These are phyloP conservation scores for Calonectria multiphialidica DNA, from an alignment of 2,329 filamentous ascomycete genomes.

Conservation along the genomic window DNA sequence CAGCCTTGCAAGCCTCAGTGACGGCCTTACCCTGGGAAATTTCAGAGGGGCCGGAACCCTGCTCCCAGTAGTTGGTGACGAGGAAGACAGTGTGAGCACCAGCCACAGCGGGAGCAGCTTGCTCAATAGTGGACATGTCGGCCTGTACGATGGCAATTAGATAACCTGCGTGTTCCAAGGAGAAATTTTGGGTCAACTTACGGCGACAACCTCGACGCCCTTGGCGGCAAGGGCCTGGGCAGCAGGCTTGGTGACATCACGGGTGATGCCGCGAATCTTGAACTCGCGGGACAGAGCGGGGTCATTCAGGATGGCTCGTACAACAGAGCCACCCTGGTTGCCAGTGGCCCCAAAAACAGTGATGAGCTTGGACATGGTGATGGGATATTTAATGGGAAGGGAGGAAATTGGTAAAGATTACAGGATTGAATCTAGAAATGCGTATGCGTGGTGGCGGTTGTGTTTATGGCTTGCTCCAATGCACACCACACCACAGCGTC, in stretches of 20 bases:
- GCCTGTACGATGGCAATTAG: slow-evolving; percentile 44
- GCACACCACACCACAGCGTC: neutral
- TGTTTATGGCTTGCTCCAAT: neutral
- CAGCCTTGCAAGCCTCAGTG: slow-evolving; percentile 57
- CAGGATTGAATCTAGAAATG: neutral
- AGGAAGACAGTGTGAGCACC: slow-evolving; percentile 58
- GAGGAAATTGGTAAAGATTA: neutral
- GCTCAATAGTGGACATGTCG: slow-evolving; percentile 53
- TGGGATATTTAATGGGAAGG: neutral
- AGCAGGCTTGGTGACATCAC: slow-evolving; percentile 55
- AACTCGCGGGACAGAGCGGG: slow-evolving; percentile 57
- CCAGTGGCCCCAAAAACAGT: slow-evolving; percentile 63
- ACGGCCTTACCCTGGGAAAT: slow-evolving; percentile 58
- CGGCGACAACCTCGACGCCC: slow-evolving; percentile 58
- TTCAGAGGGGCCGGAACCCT: slow-evolving; percentile 49
- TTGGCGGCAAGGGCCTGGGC: slow-evolving; percentile 52
- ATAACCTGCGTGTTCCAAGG: neutral
- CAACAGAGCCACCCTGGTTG: slow-evolving; percentile 62
- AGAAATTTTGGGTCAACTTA: slow-evolving; percentile 27
- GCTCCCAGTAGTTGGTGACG: slow-evolving; percentile 55
- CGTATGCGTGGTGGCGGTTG: neutral
- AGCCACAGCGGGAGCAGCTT: slow-evolving; percentile 52
- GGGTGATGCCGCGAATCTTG: slow-evolving; percentile 60
- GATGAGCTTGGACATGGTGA: slow-evolving; percentile 52
- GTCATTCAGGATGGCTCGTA: slow-evolving; percentile 59